Evolutionary conservation across 768 basidiomycete genomes (phyloP).

Genomic region (Naematelia aurantialba): DNA sequence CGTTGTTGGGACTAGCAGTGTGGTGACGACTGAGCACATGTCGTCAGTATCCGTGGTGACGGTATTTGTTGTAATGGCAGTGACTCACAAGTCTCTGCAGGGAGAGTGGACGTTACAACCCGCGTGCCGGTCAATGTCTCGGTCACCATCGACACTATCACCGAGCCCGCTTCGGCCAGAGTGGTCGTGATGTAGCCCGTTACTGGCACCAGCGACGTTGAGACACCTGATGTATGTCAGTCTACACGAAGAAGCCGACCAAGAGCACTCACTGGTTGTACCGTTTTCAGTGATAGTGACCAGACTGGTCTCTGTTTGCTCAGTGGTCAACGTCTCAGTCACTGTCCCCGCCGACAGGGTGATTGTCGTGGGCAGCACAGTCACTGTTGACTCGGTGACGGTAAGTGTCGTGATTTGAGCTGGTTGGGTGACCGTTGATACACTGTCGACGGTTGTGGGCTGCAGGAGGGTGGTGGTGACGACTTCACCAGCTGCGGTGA

Average conservation of each 20-base stretch:
- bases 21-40: conserved; percentile 9
- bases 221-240: conserved; percentile 11
- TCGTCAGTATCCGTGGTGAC: no score
- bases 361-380: conserved; percentile 8
- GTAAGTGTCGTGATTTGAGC: conserved; percentile 6
- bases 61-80: not conserved
- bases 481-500: conserved; percentile 3
- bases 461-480: conserved; percentile 11
- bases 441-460: no score
- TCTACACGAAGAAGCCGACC: no score
- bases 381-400: conserved; percentile 4
- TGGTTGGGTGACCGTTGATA: no score
- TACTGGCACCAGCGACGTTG: conserved; percentile 13
- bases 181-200: conserved; percentile 12
- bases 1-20: conserved; percentile 9
- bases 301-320: conserved; percentile 5
- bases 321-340: conserved; percentile 1
- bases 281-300: conserved; percentile 11
- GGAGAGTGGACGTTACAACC: conserved; percentile 6
- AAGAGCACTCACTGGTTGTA: conserved; percentile 11
- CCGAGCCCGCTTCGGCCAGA: not conserved
- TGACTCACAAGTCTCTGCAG: conserved; percentile 10
- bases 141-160: not conserved
- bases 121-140: conserved; percentile 1
- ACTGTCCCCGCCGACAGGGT: conserved; percentile 1